A percentile compares a stretch with the other conserved stretches of the same genome.
These are phyloP conservation scores for Biscogniauxia marginata DNA, from an alignment of 2,329 filamentous ascomycete species.

Conservation along the genomic window DNA sequence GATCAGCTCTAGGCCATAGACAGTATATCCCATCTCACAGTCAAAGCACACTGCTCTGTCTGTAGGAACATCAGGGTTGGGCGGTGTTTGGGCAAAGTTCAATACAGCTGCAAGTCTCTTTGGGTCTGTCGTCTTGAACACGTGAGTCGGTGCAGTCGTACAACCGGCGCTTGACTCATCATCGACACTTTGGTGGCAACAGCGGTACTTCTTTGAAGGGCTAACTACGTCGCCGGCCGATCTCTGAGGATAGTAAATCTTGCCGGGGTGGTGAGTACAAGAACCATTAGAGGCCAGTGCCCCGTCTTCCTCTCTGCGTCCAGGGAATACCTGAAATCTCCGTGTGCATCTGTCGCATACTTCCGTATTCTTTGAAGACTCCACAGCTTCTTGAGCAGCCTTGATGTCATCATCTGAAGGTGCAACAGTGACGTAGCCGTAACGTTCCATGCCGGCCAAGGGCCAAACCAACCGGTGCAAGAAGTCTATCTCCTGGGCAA, in stretches of 20 bases:
- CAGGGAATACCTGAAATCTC: conserved; percentile 90
- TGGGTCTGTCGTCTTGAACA: conserved; percentile 79
- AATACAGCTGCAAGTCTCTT: conserved; percentile 75
- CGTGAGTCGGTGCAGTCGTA: conserved; percentile 68
- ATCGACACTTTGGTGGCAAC: conserved; percentile 75
- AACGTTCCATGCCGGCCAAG: conserved; percentile 59
- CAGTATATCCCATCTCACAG: conserved; percentile 97
- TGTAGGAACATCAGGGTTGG: conserved; percentile 51
- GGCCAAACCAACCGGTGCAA: conserved; percentile 63
- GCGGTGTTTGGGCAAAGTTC: conserved; percentile 77
- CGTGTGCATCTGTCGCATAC: conserved; percentile 82
- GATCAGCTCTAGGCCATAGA: conserved; percentile 82
- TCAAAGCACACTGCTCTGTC: conserved; percentile 79
- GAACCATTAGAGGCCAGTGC: conserved; percentile 72
- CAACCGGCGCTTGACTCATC: conserved; percentile 66
- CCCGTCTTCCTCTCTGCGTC: conserved; percentile 73
- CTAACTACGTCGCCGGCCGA: conserved; percentile 56
- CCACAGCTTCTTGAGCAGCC: conserved; percentile 62
- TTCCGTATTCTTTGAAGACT: conserved; percentile 74
- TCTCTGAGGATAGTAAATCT: conserved; percentile 58
- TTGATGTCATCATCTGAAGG: conserved; percentile 67
- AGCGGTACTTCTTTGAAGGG: conserved; percentile 66
- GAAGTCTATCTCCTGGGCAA: conserved; percentile 66
- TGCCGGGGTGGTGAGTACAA: conserved; percentile 81
- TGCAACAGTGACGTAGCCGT: conserved; percentile 72